These are phyloP conservation scores for Trichoderma lentiforme DNA, from an alignment of 2,329 filamentous ascomycete species.

Conservation along the genomic window DNA sequence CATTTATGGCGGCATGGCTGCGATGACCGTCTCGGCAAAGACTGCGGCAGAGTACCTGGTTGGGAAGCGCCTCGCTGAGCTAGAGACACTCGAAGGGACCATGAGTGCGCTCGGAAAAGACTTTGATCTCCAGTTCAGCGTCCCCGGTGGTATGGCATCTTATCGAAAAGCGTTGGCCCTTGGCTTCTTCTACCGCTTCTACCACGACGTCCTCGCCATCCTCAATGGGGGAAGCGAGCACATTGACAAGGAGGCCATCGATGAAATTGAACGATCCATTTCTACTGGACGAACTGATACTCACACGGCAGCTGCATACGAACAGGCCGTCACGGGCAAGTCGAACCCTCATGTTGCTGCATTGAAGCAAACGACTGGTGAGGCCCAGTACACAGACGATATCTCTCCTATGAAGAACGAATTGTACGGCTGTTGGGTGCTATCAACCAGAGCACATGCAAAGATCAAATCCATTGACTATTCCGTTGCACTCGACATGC, in stretches of 20 bases:
- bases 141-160: constrained; percentile 95
- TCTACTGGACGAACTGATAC: constrained; percentile 78
- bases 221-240: constrained; percentile 47
- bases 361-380: constrained; percentile 87
- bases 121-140: constrained; percentile 84
- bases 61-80: constrained; percentile 76
- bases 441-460: constrained; percentile 85
- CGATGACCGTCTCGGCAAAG: constrained; percentile 83
- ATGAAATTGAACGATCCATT: constrained; percentile 81
- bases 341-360: constrained; percentile 85
- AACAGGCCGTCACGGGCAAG: constrained; percentile 79
- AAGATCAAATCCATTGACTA: constrained; percentile 77
- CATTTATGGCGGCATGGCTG: constrained; percentile 93
- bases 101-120: constrained; percentile 89
- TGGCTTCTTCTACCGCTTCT: constrained; percentile 96
- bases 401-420: constrained; percentile 85
- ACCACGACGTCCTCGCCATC: constrained; percentile 75
- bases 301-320: constrained; percentile 70
- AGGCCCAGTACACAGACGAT: constrained; percentile 95
- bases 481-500: constrained; percentile 72
- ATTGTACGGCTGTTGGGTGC: constrained; percentile 79
- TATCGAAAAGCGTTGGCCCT: constrained; percentile 88
- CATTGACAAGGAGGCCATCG: constrained; percentile 69
- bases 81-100: constrained; percentile 78
- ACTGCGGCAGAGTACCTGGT: constrained; percentile 69